Base-by-base conservation (phyloP, 2,329 filamentous ascomycete genomes). In the Alternaria panax region DNA sequence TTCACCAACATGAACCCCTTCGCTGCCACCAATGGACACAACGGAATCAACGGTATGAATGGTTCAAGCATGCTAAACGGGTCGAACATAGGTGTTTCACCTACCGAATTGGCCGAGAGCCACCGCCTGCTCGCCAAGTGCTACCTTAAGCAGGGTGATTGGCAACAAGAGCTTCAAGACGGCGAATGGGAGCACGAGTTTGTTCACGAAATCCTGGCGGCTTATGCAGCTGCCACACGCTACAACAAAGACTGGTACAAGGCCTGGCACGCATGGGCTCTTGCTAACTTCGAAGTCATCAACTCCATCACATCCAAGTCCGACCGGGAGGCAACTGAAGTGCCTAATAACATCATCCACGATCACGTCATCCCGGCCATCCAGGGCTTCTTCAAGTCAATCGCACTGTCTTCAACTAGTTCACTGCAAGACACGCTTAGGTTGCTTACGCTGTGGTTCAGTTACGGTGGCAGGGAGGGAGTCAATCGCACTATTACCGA, bases 171-270 rank as follows among this genome's bases (percentile, higher is more conserved):
- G 16, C 80, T 97, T 54, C 91, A 96, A 75, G 90, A 91, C 73
- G 91, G 93, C 52, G 90, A 95, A 66, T 99, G 95, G 96, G 89
- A 92, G 65, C 88, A 92, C 63, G 90, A 92, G 8, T 89, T 92
- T 66, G 92, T 97, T 4, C 87, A 91, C 51, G 94, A 98, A 53
- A 93, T 99, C 58, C 83, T 99, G 24, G 86, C 88, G n/a, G 93
- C 95, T 2, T 99, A 98, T 78, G 89, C 89, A 18, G 90, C 93
- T 59, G 96, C 96, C 1, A 99, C 95, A 2, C 90, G 92, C 59
- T 97, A 96, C 80, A 96, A 99, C 75, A 90, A 92, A 32, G 89
- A 90, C 62, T 99, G 94, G 88, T 99, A 99, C 82, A 99, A 99
- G 80, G 95, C 96, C 7, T 99, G 95, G 95, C 95, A 99, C 79